Evolutionary conservation across 2,329 filamentous ascomycete species (phyloP), one percentile per base, ranked within the genome.

Genomic region (Leptographium flavum): DNA sequence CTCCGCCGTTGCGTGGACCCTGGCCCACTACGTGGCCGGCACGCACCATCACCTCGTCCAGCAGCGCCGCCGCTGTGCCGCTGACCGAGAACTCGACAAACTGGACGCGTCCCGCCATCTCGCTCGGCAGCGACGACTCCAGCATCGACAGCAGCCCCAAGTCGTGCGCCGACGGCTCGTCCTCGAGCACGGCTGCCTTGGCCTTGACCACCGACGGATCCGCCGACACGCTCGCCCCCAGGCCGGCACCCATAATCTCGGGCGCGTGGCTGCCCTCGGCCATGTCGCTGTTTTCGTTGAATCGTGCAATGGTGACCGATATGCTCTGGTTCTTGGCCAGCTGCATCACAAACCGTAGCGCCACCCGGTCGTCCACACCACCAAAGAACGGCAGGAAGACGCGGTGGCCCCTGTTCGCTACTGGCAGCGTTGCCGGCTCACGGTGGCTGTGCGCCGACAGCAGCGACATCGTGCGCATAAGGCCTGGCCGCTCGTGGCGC

Each of bases 381-480:
- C 90, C 88, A 48, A 94, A 80, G 63, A 87, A 96, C 0, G 88
- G 83, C 45, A 94, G 69, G 58, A 94, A 88, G 52, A 96, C 73
- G 58, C 90, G 87, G 57, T 94, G 87, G 31, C 76, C 79, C 49
- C 79, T 80, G 55, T 85, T 76, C 6, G 70, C 67, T 5, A 79
- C 70, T 0, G 81, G 76, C 1, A 72, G 65, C 19, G 73, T 63
- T 0, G 71, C 64, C 11, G 74, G 63, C 44, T 82, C 76, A n/a
- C 68, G 64, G 28, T 70, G 63, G 52, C 74, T 77, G 49, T 72
- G 69, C 40, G 83, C 61, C 31, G 81, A 84, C 40, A 79, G 56
- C 6, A 68, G 64, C 47, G 78, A 79, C 36, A 69, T 50, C 5
- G 65, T 70, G 7, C 70, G 70, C 42, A 59, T 60, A 11, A 80